phyloP scores from a whole-genome alignment of 2,329 filamentous ascomycete genomes.

The Penicillium janthinellum region DNA sequence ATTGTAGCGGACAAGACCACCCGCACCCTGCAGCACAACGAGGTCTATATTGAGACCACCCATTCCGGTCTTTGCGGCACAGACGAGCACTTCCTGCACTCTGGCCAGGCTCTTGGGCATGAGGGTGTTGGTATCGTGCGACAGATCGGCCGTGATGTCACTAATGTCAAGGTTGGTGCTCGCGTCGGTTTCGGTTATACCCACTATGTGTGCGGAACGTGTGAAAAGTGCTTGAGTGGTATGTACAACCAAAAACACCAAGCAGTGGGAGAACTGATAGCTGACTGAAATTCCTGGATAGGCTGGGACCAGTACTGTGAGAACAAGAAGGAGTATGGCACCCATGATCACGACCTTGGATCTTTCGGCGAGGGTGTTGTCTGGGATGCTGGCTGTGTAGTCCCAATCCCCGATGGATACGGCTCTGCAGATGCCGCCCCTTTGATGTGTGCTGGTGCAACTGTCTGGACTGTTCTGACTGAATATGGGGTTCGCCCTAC shows the following conservation, averaged over 20 bases:
- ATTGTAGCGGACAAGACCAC: slow-evolving; percentile 30
- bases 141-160: slow-evolving; percentile 49
- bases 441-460: slow-evolving; percentile 43
- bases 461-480: slow-evolving; percentile 59
- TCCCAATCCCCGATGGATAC: slow-evolving; percentile 41
- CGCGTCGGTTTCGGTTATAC: slow-evolving; percentile 42
- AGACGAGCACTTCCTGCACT: slow-evolving; percentile 28
- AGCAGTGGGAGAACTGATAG: not conserved
- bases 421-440: slow-evolving; percentile 35
- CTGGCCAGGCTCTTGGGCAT: slow-evolving; percentile 50
- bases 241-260: not conserved
- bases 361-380: slow-evolving; percentile 36
- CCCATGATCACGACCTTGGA: slow-evolving; percentile 36
- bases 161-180: slow-evolving; percentile 49
- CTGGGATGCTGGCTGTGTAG: slow-evolving; percentile 39
- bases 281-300: slow-evolving; percentile 5
- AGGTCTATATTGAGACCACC: slow-evolving; percentile 31
- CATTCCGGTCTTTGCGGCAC: slow-evolving; percentile 33
- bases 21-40: slow-evolving; percentile 24
- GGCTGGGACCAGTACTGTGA: slow-evolving; percentile 38
- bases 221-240: slow-evolving; percentile 38
- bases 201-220: slow-evolving; percentile 38
- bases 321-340: slow-evolving; percentile 36
- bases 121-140: slow-evolving; percentile 58
- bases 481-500: slow-evolving; percentile 64